These are phyloP conservation scores for Elymus sibiricus DNA, from an alignment of 176 grass and related monocot genomes.

Conservation along the genomic window DNA sequence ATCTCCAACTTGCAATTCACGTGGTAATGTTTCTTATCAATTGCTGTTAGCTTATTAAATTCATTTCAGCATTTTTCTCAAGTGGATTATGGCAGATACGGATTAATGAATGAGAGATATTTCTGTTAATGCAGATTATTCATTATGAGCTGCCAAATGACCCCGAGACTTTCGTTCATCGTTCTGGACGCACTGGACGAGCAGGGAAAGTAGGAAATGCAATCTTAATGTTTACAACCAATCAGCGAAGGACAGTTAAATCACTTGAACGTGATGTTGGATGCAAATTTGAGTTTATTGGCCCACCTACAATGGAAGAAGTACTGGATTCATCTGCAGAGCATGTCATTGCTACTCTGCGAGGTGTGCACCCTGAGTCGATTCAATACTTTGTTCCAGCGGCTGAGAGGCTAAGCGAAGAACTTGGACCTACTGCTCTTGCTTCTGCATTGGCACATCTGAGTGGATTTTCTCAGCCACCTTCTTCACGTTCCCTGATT, in stretches of 20 bases:
- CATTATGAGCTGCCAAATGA: conserved; percentile 98
- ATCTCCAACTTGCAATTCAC: background rate
- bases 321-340: conserved; percentile 88
- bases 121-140: conserved; percentile 63
- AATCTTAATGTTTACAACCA: conserved; percentile 97
- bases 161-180: conserved; percentile 98
- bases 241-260: conserved; percentile 87
- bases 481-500: conserved; percentile 89
- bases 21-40: background rate
- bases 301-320: conserved; percentile 69
- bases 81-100: background rate
- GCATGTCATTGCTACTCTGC: conserved; percentile 85
- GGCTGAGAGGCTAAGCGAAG: conserved; percentile 67
- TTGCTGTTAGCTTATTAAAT: background rate
- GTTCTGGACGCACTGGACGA: conserved; percentile 94
- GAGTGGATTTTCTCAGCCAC: conserved; percentile 96
- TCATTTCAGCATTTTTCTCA: conserved; percentile 8
- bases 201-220: conserved; percentile 91
- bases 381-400: conserved; percentile 69
- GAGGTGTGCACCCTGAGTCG: conserved; percentile 73
- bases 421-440: conserved; percentile 81
- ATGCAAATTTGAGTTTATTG: conserved; percentile 87
- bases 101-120: conserved; percentile 16
- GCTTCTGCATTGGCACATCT: conserved; percentile 95
- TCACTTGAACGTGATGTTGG: conserved; percentile 90